Percentiles rank a stretch among this genome's conserved stretches.
Conservation (phyloP, 768 basidiomycete genomes). For the Termitomyces sp. region DNA sequence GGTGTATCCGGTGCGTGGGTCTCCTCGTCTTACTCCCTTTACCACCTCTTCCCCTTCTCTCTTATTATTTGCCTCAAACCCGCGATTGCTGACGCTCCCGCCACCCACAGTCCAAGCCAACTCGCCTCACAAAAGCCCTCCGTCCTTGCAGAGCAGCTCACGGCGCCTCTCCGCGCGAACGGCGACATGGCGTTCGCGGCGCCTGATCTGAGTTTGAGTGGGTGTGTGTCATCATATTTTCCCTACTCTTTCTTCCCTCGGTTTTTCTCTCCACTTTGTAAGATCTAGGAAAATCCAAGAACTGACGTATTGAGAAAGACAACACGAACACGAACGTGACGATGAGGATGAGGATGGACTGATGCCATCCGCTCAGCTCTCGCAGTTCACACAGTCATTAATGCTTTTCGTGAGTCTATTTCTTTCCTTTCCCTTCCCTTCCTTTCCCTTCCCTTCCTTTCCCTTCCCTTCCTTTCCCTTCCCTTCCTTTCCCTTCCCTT, state of each 20-base stretch:
- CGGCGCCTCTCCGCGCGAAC: constrained; percentile 54
- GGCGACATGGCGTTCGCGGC: constrained; percentile 76
- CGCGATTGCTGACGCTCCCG: neutral
- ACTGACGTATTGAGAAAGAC: too few species aligned
- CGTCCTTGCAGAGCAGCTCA: constrained; percentile 65
- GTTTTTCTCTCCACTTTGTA: neutral
- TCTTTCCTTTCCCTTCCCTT: too few species aligned
- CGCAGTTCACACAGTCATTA: constrained; percentile 77
- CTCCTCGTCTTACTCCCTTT: neutral
- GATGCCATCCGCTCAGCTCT: constrained; percentile 23
- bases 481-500: neutral
- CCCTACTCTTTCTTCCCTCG: too few species aligned
- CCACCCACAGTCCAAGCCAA: constrained; percentile 58
- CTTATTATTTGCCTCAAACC: neutral
- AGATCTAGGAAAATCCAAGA: too few species aligned
- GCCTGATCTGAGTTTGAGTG: constrained; percentile 34
- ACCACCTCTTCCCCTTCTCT: too few species aligned
- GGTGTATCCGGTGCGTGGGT: constrained; percentile 57
- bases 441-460: neutral
- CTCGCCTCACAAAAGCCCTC: constrained; percentile 44
- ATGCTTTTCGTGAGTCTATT: constrained; percentile 69
- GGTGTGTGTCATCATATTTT: neutral
- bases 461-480: neutral
- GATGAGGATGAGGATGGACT: neutral
- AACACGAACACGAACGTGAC: too few species aligned